phyloP scores from a whole-genome alignment of 1,284 basidiomycete genomes.

The Trametes pubescens region DNA sequence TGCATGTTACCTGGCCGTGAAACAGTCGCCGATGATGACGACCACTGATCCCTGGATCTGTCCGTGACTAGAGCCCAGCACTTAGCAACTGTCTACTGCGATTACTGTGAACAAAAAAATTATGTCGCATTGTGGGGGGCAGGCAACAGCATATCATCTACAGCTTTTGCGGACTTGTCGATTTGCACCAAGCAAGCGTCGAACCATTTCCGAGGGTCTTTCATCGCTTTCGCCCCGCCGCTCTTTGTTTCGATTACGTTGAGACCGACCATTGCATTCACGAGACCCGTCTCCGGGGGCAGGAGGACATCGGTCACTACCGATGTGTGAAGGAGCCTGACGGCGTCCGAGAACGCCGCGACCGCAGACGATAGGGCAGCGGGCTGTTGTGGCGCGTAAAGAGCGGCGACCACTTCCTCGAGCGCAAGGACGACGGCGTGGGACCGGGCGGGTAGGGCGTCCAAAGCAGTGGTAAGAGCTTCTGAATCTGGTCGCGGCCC shows the following conservation, averaged over 20 bases:
- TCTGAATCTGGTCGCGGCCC: conserved; percentile 34
- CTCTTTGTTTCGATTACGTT: conserved; percentile 34
- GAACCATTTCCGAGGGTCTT: conserved; percentile 58
- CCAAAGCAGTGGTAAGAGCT: conserved; percentile 46
- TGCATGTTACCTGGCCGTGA: too few species aligned
- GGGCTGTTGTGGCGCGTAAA: conserved; percentile 68
- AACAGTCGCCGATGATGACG: too few species aligned
- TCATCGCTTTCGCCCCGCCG: conserved; percentile 38
- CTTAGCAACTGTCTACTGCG: neutral
- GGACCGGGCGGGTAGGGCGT: conserved; percentile 60
- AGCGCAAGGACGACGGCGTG: conserved; percentile 55
- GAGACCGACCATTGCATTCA: conserved; percentile 46
- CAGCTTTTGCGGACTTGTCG: conserved; percentile 38
- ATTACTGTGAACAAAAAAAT: neutral
- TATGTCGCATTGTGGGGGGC: conserved; percentile 28
- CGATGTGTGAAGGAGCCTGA: conserved; percentile 46
- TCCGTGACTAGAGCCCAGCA: too few species aligned
- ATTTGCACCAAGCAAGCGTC: conserved; percentile 69
- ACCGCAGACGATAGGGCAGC: conserved; percentile 51
- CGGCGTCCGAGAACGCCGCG: conserved; percentile 46
- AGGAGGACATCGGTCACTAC: conserved; percentile 39
- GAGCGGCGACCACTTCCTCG: conserved; percentile 70
- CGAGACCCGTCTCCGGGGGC: conserved; percentile 37
- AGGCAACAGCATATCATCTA: conserved; percentile 27
- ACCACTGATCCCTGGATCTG: too few species aligned